Base-by-base conservation (phyloP, 495 filamentous ascomycete genomes). In the Penicillium antarcticum region DNA sequence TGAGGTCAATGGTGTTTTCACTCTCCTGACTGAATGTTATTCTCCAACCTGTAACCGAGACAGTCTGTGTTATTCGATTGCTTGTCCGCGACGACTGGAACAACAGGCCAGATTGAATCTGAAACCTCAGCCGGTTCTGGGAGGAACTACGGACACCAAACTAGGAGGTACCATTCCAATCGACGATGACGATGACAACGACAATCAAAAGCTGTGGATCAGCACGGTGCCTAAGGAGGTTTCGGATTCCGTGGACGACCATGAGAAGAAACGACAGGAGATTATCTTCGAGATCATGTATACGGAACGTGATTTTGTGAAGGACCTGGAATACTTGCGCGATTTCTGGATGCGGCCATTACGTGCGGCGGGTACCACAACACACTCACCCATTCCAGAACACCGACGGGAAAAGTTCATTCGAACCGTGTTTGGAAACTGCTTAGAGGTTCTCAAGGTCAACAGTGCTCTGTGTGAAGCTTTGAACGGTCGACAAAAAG, bases 121-220 rank as follows among this genome's bases (percentile, higher is more conserved):
- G 65, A 92, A 95, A 68, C 87, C 88, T 54, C 89, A 92, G 59
- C 88, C 89, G 18, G 91, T 91, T 19, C 74, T 99, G 47, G 89
- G 85, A 65, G 81, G 85, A 65, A 81, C 89, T 33, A 86, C 91
- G 51, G 87, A 91, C 37, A 89, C 87, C 16, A 83, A 86, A 11
- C 26, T 29, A 8, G 26, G 26, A 41, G 78, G 82, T 17, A 92
- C 88, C 77, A 78, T 97, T 57, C 91, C 95, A 16, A 57, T 60
- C 60, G 83, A 78, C 24, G 89, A 88, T 52, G 84, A 79, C 36
- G 91, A 94, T 41, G 84, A 92, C 66, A 87, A 86, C 12, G 92
- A 97, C 64, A 91, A 97, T 60, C 94, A 97, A 70, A 97, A 97
- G 68, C 80, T 99, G 38, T 99, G 95, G 95, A 99, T 99, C 70